Evolutionary conservation across 1,284 basidiomycete genomes (phyloP).

Genomic region (Polyporus tsugae): DNA sequence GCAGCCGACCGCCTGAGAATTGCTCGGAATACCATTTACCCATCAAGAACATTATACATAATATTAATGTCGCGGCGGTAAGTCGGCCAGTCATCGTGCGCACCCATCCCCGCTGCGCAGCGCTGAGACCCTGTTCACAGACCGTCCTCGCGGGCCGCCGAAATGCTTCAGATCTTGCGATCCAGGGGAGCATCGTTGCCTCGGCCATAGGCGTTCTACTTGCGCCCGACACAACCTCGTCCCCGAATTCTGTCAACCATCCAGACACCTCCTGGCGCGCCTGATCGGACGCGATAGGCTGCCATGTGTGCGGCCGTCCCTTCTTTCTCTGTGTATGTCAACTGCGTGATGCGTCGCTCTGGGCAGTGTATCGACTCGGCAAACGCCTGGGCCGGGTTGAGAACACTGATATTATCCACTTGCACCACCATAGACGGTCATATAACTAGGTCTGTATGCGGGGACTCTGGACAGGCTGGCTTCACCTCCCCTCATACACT

Average conservation of each 20-base stretch:
- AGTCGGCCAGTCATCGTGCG: background rate
- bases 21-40: background rate
- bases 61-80: constrained; percentile 3
- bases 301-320: constrained; percentile 10
- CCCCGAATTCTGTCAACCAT: constrained; percentile 1
- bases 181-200: background rate
- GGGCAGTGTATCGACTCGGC: constrained; percentile 16
- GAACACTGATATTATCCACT: background rate
- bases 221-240: constrained; percentile 16
- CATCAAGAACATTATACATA: constrained; percentile 6
- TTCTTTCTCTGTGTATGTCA: background rate
- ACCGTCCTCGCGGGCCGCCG: background rate
- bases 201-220: constrained; percentile 7
- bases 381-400: background rate
- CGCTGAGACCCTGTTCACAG: constrained; percentile 6
- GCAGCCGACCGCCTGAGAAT: constrained; percentile 6
- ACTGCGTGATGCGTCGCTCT: background rate
- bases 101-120: background rate
- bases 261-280: constrained; percentile 17
- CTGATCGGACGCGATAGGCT: constrained; percentile 17
- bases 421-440: background rate
- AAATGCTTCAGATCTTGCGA: background rate
- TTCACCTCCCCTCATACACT: background rate
- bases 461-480: background rate
- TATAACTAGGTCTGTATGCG: background rate